Conservation (phyloP, 345 rosid species). For the Barbarea vulgaris region DNA sequence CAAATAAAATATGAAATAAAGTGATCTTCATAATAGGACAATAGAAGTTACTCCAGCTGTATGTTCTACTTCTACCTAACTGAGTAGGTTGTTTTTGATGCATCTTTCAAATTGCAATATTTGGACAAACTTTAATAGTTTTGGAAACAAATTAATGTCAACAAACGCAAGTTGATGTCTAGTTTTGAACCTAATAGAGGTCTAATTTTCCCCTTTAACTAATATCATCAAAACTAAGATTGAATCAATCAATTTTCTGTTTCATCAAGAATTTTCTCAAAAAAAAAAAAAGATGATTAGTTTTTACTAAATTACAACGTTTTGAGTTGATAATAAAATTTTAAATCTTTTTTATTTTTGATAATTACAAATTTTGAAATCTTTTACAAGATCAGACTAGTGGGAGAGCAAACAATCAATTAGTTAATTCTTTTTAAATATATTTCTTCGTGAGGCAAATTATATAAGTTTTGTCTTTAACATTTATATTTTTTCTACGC, state of each 20-base stretch:
- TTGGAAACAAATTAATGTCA: slow-evolving; percentile 3
- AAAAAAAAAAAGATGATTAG: not conserved
- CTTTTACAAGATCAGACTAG: not conserved
- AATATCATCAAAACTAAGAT: not conserved
- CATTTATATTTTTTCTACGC: not conserved
- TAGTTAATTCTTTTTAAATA: not conserved
- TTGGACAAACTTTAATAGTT: not conserved
- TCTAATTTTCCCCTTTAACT: not conserved
- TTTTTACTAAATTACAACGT: not conserved
- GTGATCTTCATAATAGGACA: not conserved
- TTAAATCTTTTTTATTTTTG: not conserved
- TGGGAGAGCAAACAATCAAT: not conserved
- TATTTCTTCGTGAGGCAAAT: not conserved
- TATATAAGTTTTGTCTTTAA: not conserved
- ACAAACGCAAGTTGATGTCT: slow-evolving; percentile 5
- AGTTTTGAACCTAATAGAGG: not conserved
- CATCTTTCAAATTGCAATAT: slow-evolving; percentile 27
- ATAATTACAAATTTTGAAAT: not conserved
- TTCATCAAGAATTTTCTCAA: not conserved
- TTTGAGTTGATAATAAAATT: not conserved
- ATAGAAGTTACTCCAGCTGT: not conserved
- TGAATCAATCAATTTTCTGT: not conserved
- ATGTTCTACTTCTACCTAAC: slow-evolving; percentile 13
- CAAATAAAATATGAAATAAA: not conserved
- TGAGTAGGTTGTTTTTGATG: slow-evolving; percentile 1